phyloP scores from a whole-genome alignment of 2,329 filamentous ascomycete genomes.

The Trichoderma oligosporum region DNA sequence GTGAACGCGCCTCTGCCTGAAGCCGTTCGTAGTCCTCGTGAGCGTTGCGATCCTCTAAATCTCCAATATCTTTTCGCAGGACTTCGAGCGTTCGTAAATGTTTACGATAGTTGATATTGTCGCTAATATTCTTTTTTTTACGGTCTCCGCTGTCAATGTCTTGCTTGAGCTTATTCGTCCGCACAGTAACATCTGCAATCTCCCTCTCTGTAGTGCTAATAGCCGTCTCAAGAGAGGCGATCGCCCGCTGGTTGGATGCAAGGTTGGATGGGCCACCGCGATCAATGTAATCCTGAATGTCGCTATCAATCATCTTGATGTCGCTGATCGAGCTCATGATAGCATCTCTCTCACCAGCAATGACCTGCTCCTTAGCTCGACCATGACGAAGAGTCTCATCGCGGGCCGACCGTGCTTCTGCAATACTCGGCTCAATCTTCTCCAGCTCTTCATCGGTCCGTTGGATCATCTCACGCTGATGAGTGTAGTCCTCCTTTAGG shows the following conservation, averaged over 20 bases:
- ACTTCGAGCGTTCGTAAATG: constrained; percentile 64
- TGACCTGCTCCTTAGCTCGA: constrained; percentile 65
- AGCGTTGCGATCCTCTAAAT: constrained; percentile 74
- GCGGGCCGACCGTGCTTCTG: constrained; percentile 69
- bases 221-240: constrained; percentile 62
- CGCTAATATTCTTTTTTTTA: constrained; percentile 79
- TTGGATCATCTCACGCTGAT: constrained; percentile 67
- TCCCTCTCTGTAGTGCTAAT: constrained; percentile 65
- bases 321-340: constrained; percentile 73
- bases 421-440: constrained; percentile 68
- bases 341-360: constrained; percentile 66
- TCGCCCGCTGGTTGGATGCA: constrained; percentile 63
- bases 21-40: constrained; percentile 77
- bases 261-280: constrained; percentile 71
- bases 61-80: constrained; percentile 65
- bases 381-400: constrained; percentile 73
- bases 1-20: constrained; percentile 61
- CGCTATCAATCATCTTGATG: constrained; percentile 68
- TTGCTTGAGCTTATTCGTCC: constrained; percentile 73
- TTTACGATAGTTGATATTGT: constrained; percentile 84
- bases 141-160: constrained; percentile 75
- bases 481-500: constrained; percentile 62
- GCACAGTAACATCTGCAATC: constrained; percentile 60
- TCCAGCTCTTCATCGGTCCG: constrained; percentile 70
- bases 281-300: constrained; percentile 76